phyloP scores from a whole-genome alignment of 2,329 filamentous ascomycete genomes.

The Cordyceps militaris region DNA sequence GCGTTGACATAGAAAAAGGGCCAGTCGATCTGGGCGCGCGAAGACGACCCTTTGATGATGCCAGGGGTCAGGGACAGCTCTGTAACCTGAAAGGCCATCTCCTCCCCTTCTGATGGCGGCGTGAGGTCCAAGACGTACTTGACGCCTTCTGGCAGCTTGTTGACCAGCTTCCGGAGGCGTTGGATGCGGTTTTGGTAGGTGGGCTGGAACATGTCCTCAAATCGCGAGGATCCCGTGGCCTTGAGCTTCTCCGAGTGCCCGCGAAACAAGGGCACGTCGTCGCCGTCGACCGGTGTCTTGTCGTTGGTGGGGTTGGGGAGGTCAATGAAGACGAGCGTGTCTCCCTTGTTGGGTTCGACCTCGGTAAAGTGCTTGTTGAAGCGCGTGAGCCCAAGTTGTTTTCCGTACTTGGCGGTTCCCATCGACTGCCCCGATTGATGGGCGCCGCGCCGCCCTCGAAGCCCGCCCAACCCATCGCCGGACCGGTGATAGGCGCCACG shows the following conservation, averaged over 20 bases:
- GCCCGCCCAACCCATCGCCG: too few relatives aligned
- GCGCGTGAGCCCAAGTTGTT: not conserved
- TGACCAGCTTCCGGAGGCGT: constrained; percentile 30
- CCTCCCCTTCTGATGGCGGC: constrained; percentile 54
- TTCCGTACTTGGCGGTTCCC: not conserved
- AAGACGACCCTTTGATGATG: constrained; percentile 48
- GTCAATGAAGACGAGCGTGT: constrained; percentile 39
- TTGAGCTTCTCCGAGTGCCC: constrained; percentile 41
- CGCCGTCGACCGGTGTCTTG: constrained; percentile 26
- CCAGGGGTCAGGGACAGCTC: constrained; percentile 51
- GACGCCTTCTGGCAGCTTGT: constrained; percentile 35
- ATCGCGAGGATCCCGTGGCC: constrained; percentile 39
- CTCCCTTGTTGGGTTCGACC: constrained; percentile 25
- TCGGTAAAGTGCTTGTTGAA: constrained; percentile 17
- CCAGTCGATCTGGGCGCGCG: constrained; percentile 27
- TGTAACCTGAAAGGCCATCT: constrained; percentile 51
- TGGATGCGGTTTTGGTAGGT: constrained; percentile 33
- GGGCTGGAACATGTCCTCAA: constrained; percentile 37
- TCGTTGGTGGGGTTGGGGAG: constrained; percentile 23
- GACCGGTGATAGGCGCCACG: constrained; percentile 1
- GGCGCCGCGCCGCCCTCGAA: not conserved
- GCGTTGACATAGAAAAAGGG: constrained; percentile 24
- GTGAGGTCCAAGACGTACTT: constrained; percentile 58
- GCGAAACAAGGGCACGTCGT: constrained; percentile 35
- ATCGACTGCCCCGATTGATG: not conserved